Base-by-base conservation (phyloP, 2,329 filamentous ascomycete genomes). In the Sporothrix pallida region DNA sequence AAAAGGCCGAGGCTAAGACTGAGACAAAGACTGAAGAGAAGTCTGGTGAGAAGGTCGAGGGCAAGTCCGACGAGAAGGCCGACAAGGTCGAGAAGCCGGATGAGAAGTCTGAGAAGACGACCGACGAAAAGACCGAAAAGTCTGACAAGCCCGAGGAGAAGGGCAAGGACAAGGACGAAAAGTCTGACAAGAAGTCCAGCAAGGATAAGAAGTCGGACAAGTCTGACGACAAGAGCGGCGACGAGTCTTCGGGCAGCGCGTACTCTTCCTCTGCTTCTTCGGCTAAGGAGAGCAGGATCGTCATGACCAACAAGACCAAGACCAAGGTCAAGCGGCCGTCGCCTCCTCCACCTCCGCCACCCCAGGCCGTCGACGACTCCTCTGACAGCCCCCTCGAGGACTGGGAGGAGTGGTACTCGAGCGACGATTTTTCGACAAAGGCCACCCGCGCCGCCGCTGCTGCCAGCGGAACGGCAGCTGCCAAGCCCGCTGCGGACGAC, bases 371-470 rank as follows among this genome's bases (percentile, higher is more conserved):
- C 6, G 85, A 84, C 48, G 86, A 90, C 72, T 89, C 87, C 0
- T 90, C 87, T 0, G 88, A 89, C 62, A 89, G 87, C 7, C 89
- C 89, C 0, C 83, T 90, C 1, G 84, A 86, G 50, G 88, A 90
- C 75, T 90, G 86, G 83, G 88, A 90, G 76, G 83, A 86, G 76
- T 82, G 89, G 42, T 90, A 89, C 79, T 88, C 86, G 74, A 86
- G 84, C 70, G 88, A 90, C 75, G 88, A 90, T 77, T 85, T 88
- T 80, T 83, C 84, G 0, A 84, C 85, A 72, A 87, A 87, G 72
- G 63, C 74, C 2, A 60, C 42, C 1, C 75, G 72, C 6, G 56
- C 23, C 3, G 54, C 72, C 10, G 52, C 67, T 3, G 46, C 86
- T 85, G 4, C 83, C 84, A 17, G 46, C 6, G 10, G 67, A 1